Evolutionary conservation across 495 filamentous ascomycete species (phyloP).

Genomic region (Penicillium canariense): DNA sequence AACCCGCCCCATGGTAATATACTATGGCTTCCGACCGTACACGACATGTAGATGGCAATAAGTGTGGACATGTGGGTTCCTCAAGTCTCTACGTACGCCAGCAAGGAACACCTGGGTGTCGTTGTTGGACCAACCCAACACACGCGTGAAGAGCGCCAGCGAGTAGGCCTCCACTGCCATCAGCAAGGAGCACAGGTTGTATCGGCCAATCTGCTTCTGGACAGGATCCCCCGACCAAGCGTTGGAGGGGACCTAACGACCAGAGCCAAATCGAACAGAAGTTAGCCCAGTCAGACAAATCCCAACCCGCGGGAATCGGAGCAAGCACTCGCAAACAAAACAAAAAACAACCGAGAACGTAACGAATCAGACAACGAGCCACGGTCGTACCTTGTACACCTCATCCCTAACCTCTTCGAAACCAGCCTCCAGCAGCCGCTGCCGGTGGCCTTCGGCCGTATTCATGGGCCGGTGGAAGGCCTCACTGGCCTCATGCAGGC

Average conservation of each 20-base stretch:
- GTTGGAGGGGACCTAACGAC: conserved; percentile 36
- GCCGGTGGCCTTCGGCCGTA: conserved; percentile 31
- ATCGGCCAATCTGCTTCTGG: conserved; percentile 46
- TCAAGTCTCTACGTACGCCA: conserved; percentile 51
- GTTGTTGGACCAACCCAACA: conserved; percentile 54
- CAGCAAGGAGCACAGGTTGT: conserved; percentile 40
- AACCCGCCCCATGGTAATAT: not conserved
- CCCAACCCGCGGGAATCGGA: too few relatives aligned
- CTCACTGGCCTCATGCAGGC: conserved; percentile 34
- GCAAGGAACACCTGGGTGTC: conserved; percentile 56
- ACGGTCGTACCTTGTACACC: conserved; percentile 39
- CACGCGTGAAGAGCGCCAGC: conserved; percentile 49
- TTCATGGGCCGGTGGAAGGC: conserved; percentile 42
- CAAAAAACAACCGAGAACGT: not conserved
- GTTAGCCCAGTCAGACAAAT: not conserved
- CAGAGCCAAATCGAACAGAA: not conserved
- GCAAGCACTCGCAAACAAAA: not conserved
- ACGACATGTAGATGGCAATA: conserved; percentile 39
- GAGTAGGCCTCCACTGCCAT: conserved; percentile 45
- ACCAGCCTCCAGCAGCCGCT: conserved; percentile 34
- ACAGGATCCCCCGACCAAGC: conserved; percentile 44
- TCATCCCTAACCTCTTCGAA: conserved; percentile 41
- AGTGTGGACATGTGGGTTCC: conserved; percentile 48
- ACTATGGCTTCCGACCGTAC: conserved; percentile 32
- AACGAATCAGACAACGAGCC: not conserved